These are phyloP conservation scores for Colletotrichum chlorophyti DNA, from an alignment of 2,329 filamentous ascomycete genomes.

Conservation along the genomic window DNA sequence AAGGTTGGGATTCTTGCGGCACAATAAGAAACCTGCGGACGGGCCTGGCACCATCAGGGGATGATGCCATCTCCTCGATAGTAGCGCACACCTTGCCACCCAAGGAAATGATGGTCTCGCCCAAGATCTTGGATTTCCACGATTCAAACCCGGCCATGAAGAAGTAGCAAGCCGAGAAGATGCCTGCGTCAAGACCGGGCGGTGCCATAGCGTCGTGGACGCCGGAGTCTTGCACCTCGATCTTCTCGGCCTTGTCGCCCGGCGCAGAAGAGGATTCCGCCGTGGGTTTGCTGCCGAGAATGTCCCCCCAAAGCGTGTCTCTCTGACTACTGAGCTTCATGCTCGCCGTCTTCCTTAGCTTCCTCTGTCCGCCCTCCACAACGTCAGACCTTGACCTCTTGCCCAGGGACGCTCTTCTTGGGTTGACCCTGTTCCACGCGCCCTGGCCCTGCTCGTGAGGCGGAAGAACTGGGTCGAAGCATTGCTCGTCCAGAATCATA, in stretches of 20 bases:
- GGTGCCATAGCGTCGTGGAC: conserved; percentile 35
- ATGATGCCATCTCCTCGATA: conserved; percentile 46
- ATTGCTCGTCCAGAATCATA: conserved; percentile 88
- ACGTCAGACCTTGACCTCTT: conserved; percentile 65
- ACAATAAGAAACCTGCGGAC: conserved; percentile 59
- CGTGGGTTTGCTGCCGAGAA: conserved; percentile 60
- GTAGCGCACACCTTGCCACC: conserved; percentile 52
- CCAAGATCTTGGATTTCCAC: conserved; percentile 55
- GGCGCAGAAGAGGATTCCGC: conserved; percentile 16
- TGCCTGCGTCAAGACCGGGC: conserved; percentile 40
- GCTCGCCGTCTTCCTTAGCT: conserved; percentile 87
- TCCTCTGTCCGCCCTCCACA: conserved; percentile 71
- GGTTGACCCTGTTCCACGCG: conserved; percentile 70
- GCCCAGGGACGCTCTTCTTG: conserved; percentile 54
- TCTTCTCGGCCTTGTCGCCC: conserved; percentile 3
- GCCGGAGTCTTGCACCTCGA: conserved; percentile 37
- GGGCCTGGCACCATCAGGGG: conserved; percentile 36
- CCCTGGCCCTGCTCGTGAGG: conserved; percentile 75
- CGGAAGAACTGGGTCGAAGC: conserved; percentile 79
- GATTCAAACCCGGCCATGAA: conserved; percentile 65
- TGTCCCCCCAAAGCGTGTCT: conserved; percentile 89
- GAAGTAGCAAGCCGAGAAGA: conserved; percentile 65
- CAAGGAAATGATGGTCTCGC: conserved; percentile 54
- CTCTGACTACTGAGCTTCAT: conserved; percentile 81
- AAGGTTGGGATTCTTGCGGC: conserved; percentile 56